Base-by-base conservation (phyloP, 2,329 filamentous ascomycete genomes). In the Sarocladium brachiariae region DNA sequence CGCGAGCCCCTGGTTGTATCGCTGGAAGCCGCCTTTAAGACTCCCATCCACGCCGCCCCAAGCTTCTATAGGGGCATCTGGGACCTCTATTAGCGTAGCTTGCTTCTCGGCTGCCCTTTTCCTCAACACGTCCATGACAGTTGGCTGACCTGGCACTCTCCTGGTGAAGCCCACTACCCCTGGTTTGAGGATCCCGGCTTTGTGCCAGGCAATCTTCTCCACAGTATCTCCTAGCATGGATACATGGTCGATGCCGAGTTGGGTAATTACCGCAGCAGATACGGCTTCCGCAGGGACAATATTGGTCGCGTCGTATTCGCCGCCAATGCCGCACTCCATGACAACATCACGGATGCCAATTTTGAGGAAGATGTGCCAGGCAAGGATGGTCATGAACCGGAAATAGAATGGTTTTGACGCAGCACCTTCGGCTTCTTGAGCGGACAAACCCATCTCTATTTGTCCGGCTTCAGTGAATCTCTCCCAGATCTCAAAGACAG, bases 281-380 rank as follows among this genome's bases (percentile, higher is more conserved):
- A 90, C 86, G 11, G 79, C 75, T 10, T 76, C 72, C 0, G 69
- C 51, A 0, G 75, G 74, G 5, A 99, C 68, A 19, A 97, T 79
- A 61, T 97, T 97, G 9, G 93, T 99, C 24, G 87, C 86, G 62
- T 97, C 92, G 61, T 90, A 90, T 68, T 96, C 89, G 46, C 91
- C 93, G 14, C 93, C 93, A 55, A 97, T 95, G 1, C 93, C 93
- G 60, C 89, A 95, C 69, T 99, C 93, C 30, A 97, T 77, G 9
- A 97, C 82, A 0, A 89, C 91, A 16, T 82, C 82, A 55, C 84
- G 76, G 0, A 96, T 83, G 1, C 85, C 84, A 63, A 93, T 86
- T 45, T 75, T 67, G 23, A 95, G 62, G 59, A 95, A 99, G 2
- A 84, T 78, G 61, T 95, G 90, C 59, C 95, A 81, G 1, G 91